Percentiles rank a stretch among this genome's conserved stretches.
Conservation (phyloP, 129 eudicot genomes). For the Chrysanthemum makinoi region DNA sequence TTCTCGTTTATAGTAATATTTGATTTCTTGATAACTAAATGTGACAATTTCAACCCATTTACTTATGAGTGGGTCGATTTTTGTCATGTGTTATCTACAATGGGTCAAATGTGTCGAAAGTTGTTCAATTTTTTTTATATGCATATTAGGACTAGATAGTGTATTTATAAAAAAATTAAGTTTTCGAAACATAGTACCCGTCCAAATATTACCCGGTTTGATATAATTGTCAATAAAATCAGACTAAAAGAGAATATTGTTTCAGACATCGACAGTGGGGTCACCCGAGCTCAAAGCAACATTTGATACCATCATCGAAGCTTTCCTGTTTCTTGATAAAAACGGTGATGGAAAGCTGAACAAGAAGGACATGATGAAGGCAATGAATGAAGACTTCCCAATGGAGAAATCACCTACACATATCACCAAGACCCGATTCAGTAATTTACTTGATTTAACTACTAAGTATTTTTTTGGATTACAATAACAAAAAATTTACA, state of each 20-base stretch:
- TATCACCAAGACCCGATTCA: conserved; percentile 51
- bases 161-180: too few relatives aligned
- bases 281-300: conserved; percentile 54
- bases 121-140: background rate
- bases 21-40: conserved; percentile 10
- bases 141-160: too few relatives aligned
- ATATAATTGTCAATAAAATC: background rate
- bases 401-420: conserved; percentile 55
- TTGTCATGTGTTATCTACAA: background rate
- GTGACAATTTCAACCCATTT: conserved; percentile 14
- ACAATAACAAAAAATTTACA: background rate
- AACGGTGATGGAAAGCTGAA: conserved; percentile 63
- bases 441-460: conserved; percentile 28
- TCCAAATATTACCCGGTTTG: background rate
- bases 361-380: conserved; percentile 56
- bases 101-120: conserved; percentile 3
- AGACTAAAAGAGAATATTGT: background rate
- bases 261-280: conserved; percentile 34
- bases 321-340: conserved; percentile 59
- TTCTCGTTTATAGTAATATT: conserved; percentile 35
- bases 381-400: conserved; percentile 34
- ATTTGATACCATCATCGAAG: conserved; percentile 55
- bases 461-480: background rate
- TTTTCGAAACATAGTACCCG: too few relatives aligned
- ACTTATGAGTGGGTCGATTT: background rate